Base-by-base conservation (phyloP, 1,284 basidiomycete species). In the Fomitopsis betulina region DNA sequence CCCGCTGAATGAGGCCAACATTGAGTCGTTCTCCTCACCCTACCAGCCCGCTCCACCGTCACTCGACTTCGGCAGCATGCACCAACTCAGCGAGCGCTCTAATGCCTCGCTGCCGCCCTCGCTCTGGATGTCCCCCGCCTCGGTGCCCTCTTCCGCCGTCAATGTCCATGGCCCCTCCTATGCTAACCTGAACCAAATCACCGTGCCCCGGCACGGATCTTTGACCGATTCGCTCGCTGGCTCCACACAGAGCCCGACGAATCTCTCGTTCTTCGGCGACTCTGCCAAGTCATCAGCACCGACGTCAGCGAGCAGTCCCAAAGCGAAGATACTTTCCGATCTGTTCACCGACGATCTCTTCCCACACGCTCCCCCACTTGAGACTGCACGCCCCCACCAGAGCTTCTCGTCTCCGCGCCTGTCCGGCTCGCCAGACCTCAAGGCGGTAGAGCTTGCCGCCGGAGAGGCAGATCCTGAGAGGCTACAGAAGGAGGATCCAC, bases 401-500 rank as follows among this genome's bases (percentile, higher is more conserved):
- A 75, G 80, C 6, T 87, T 84, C 65, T 78, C 85, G 8, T 87
- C 88, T 38, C 86, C 86, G 13, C 76, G 78, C 60, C 58, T 82
- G 17, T 82, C 87, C 0, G 86, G 88, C 30, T 89, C 87, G 17
- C 88, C 88, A 9, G 85, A 86, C 67, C 68, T 89, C 33, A 77
- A 81, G 57, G 67, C 75, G 33, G 65, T 73, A 19, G 59, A 72
- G 43, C 62, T 78, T 38, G 71, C 77, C 5, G 59, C 65, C 35
- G 73, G 65, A 10, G 83, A 83, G 42, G 74, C 72, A 23, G 74
- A 89, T 68, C 84, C 85, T n/a, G 86, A 83, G 67, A 77, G 77
- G 65, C 73, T 91, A 38, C 85, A 86, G 12, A 86, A 78, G 64
- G 85, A 94, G 58, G 96, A 98, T 72, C 96, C 95, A 2, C 80